Percentiles rank a stretch among this genome's conserved stretches.
These are phyloP conservation scores for Haematococcus lacustris DNA, from an alignment of 139 green algal species.

Conservation along the genomic window DNA sequence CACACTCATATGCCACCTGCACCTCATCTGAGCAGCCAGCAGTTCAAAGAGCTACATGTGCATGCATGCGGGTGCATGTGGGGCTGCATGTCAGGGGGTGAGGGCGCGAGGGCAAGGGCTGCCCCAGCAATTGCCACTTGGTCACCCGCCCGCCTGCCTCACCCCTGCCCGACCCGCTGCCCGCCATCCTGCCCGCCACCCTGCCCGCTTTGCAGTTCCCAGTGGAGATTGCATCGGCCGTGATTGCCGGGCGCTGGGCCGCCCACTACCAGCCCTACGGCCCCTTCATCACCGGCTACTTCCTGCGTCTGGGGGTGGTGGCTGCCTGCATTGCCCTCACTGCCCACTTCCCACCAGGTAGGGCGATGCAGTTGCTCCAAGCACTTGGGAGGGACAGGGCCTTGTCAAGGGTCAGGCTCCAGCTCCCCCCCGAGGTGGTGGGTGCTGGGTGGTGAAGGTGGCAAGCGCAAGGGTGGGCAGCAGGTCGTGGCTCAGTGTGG, in stretches of 20 bases:
- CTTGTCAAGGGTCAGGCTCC: too few species aligned
- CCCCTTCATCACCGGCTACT: conserved; percentile 67
- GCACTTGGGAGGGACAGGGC: too few species aligned
- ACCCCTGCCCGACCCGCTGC: too few species aligned
- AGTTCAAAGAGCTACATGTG: too few species aligned
- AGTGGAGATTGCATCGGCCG: conserved; percentile 69
- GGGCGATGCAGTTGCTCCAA: background rate
- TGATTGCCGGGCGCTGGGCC: conserved; percentile 69
- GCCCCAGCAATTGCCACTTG: background rate
- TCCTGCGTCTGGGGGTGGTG: conserved; percentile 40
- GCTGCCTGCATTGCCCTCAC: conserved; percentile 24
- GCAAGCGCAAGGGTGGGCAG: background rate
- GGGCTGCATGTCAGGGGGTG: background rate
- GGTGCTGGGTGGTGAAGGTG: background rate
- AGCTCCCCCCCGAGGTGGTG: background rate
- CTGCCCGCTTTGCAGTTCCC: conserved; percentile 68
- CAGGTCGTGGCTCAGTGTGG: background rate
- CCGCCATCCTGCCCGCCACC: too few species aligned
- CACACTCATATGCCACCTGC: background rate
- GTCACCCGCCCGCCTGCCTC: background rate
- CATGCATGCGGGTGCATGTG: too few species aligned
- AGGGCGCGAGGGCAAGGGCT: background rate
- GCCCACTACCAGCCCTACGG: conserved; percentile 44
- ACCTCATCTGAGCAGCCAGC: background rate
- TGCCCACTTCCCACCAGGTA: conserved; percentile 12